A percentile compares a stretch with the other conserved stretches of the same genome.
Evolutionary conservation across 2,329 filamentous ascomycete genomes (phyloP).

Genomic region (Pseudocercospora vitis): DNA sequence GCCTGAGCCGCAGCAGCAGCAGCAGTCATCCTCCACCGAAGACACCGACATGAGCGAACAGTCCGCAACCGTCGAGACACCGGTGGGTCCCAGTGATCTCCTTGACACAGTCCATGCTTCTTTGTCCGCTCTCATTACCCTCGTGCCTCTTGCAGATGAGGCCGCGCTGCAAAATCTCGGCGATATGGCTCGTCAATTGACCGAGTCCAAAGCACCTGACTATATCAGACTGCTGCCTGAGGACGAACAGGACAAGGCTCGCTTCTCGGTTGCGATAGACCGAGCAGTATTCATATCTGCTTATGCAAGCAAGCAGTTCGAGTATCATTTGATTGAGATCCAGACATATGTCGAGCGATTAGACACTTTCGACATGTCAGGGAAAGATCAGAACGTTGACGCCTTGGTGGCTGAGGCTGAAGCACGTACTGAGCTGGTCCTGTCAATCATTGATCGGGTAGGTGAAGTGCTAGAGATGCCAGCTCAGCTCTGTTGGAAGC

Average conservation of each 20-base stretch:
- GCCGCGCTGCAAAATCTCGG: conserved; percentile 50
- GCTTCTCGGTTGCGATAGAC: conserved; percentile 51
- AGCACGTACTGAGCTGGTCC: conserved; percentile 33
- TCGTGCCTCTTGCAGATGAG: conserved; percentile 54
- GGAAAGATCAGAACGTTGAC: conserved; percentile 55
- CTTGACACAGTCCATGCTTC: conserved; percentile 68
- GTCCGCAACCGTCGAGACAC: conserved; percentile 67
- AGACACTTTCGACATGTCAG: conserved; percentile 35
- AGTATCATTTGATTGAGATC: conserved; percentile 50
- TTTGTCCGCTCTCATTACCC: conserved; percentile 48
- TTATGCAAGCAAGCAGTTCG: conserved; percentile 59
- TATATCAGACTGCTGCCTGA: conserved; percentile 47
- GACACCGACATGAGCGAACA: conserved; percentile 50
- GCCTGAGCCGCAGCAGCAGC: conserved; percentile 18
- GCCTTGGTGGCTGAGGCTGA: conserved; percentile 45
- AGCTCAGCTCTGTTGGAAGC: conserved; percentile 50
- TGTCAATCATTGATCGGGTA: conserved; percentile 33
- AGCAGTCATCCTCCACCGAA: conserved; percentile 12
- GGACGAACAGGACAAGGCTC: conserved; percentile 31
- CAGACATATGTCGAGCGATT: conserved; percentile 54
- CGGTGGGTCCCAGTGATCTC: conserved; percentile 63
- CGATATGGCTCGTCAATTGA: conserved; percentile 59
- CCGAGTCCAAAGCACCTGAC: conserved; percentile 55
- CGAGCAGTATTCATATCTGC: conserved; percentile 58
- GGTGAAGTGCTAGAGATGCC: conserved; percentile 25